Conservation (phyloP, 2,329 filamentous ascomycete genomes). For the Nemania serpens region DNA sequence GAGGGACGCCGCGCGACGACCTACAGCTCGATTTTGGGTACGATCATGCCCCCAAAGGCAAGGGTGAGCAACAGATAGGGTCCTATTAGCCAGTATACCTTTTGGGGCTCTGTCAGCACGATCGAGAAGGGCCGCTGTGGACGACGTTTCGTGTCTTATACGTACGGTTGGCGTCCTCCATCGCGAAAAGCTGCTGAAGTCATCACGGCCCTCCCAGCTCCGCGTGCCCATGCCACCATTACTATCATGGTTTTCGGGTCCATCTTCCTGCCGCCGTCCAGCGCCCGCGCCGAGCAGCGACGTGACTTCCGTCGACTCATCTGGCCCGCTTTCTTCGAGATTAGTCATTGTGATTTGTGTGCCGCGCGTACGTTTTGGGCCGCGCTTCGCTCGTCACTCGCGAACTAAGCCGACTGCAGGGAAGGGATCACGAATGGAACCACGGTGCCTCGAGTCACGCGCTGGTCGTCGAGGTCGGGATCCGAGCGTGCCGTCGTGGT, state of each 20-base stretch:
- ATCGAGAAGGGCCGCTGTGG: background rate
- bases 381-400: conserved; percentile 37
- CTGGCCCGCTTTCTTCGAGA: conserved; percentile 26
- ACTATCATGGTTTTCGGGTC: conserved; percentile 24
- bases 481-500: background rate
- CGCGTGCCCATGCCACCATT: conserved; percentile 31
- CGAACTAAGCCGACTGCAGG: no score
- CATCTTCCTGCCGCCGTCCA: conserved; percentile 27
- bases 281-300: conserved; percentile 45
- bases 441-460: background rate
- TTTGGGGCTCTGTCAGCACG: conserved; percentile 34
- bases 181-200: conserved; percentile 66
- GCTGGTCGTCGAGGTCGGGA: background rate
- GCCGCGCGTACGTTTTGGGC: conserved; percentile 22
- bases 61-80: conserved; percentile 82
- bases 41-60: conserved; percentile 82
- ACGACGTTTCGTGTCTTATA: background rate
- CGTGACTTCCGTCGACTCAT: conserved; percentile 44
- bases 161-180: conserved; percentile 66
- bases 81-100: conserved; percentile 83
- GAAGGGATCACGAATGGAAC: background rate
- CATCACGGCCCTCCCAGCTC: conserved; percentile 56
- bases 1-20: conserved; percentile 31
- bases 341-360: conserved; percentile 36
- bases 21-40: conserved; percentile 83